Evolutionary conservation across 805 yeast genomes (phyloP).

Genomic region (Yarrowia hollandica): DNA sequence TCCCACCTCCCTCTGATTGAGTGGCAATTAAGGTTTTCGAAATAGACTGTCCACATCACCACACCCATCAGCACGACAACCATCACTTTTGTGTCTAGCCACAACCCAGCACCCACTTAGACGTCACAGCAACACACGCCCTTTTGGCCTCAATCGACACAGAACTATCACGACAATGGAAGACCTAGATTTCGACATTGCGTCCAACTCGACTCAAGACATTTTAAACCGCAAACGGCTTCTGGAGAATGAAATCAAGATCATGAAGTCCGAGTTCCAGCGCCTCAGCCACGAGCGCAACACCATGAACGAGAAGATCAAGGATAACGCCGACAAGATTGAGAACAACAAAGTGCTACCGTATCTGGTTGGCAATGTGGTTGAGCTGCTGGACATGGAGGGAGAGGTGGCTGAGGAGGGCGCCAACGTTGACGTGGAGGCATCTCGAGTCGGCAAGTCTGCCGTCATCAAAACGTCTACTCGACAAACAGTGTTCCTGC

Average conservation of each 20-base stretch:
- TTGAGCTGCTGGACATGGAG: constrained; percentile 87
- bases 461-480: constrained; percentile 98
- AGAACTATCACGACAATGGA: too few relatives aligned
- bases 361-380: constrained; percentile 93
- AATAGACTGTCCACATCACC: not conserved
- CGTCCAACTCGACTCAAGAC: constrained; percentile 75
- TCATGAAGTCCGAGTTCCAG: constrained; percentile 88
- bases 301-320: constrained; percentile 88
- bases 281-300: constrained; percentile 89
- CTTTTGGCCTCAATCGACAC: too few relatives aligned
- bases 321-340: constrained; percentile 94
- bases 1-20: not conserved
- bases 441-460: constrained; percentile 90
- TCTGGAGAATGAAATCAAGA: constrained; percentile 91
- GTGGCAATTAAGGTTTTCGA: not conserved
- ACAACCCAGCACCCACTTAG: not conserved
- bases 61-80: not conserved
- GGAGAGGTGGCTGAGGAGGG: constrained; percentile 81
- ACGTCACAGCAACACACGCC: too few relatives aligned
- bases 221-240: constrained; percentile 81
- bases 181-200: constrained; percentile 79
- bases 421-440: constrained; percentile 90
- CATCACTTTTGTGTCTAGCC: too few relatives aligned
- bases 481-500: constrained; percentile 94
- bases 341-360: constrained; percentile 95